These are phyloP conservation scores for Cucumis sativus DNA, from an alignment of 306 rosid species.

Conservation along the genomic window Cucumber_9930_V3 NC_026658.2:14001001-14001500, in stretches of 20 bases:
- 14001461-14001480: constrained; percentile 26
- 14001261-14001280: constrained; percentile 33
- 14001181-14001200: constrained; percentile 19
- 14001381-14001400: constrained; percentile 28
- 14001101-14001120: constrained; percentile 38
- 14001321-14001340: constrained; percentile 15
- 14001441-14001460: constrained; percentile 12
- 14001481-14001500: constrained; percentile 36
- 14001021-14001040: background rate
- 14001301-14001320: constrained; percentile 31
- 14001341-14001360: constrained; percentile 8
- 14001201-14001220: background rate
- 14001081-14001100: constrained; percentile 31
- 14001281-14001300: constrained; percentile 45
- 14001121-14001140: constrained; percentile 41
- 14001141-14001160: background rate
- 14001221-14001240: constrained; percentile 23
- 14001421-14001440: constrained; percentile 13
- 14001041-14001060: background rate
- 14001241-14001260: constrained; percentile 25
- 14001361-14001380: background rate
- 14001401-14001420: constrained; percentile 23
- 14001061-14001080: background rate
- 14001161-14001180: constrained; percentile 6
- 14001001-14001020: constrained; percentile 15